A percentile compares a stretch with the other conserved stretches of the same genome.
Evolutionary conservation across 352 stramenopile genomes (phyloP).

Genomic region (Phytophthora podocarpi): DNA sequence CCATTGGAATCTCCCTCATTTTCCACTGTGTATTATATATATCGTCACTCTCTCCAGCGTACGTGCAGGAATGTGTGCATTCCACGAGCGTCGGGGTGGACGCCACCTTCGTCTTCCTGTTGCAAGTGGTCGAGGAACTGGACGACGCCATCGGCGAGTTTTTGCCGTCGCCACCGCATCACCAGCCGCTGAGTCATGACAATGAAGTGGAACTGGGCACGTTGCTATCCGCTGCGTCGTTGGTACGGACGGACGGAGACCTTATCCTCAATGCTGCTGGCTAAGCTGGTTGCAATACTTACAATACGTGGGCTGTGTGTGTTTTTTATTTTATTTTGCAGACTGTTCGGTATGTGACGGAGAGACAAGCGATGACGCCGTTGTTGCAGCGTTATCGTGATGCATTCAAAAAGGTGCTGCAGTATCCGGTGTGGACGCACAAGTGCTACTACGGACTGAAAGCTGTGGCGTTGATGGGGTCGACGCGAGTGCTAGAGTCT

Average conservation of each 20-base stretch:
- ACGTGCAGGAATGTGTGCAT: conserved; percentile 80
- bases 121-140: conserved; percentile 70
- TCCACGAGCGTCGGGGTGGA: conserved; percentile 65
- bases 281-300: not conserved
- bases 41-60: conserved; percentile 34
- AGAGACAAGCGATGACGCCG: conserved; percentile 62
- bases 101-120: conserved; percentile 62
- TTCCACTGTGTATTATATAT: not conserved
- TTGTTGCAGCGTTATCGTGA: conserved; percentile 55
- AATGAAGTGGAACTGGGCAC: conserved; percentile 75
- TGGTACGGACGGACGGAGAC: conserved; percentile 42
- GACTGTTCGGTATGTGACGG: conserved; percentile 80
- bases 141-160: conserved; percentile 57
- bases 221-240: conserved; percentile 64
- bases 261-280: too few relatives aligned
- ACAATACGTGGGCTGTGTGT: not conserved
- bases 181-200: conserved; percentile 45
- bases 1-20: not conserved
- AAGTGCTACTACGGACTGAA: conserved; percentile 38
- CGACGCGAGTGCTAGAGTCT: conserved; percentile 65
- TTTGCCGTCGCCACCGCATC: conserved; percentile 17
- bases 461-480: conserved; percentile 72
- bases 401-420: conserved; percentile 58
- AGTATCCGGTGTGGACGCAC: conserved; percentile 52
- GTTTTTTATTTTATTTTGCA: conserved; percentile 18